phyloP scores from a whole-genome alignment of 208 protist genomes.

The Crithidia brevicula region DNA sequence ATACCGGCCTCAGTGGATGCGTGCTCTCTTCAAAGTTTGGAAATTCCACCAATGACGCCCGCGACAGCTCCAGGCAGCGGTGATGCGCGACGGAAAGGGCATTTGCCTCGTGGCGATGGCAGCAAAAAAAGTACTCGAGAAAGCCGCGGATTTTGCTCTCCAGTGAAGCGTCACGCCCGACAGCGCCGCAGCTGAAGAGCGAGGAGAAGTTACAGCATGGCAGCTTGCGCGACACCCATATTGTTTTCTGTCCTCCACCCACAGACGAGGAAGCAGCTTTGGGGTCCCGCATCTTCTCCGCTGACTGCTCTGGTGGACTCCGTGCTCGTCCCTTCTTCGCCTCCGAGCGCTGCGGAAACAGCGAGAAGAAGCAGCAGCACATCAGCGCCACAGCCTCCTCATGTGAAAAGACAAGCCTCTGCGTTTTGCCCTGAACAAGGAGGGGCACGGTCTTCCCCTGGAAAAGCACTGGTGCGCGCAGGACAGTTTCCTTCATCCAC shows the following conservation, averaged over 20 bases:
- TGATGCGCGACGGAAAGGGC: constrained; percentile 6
- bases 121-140: constrained; percentile 62
- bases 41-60: constrained; percentile 40
- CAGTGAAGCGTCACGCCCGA: constrained; percentile 29
- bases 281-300: not conserved
- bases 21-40: constrained; percentile 45
- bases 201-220: constrained; percentile 57
- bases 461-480: constrained; percentile 37
- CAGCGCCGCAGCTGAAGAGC: constrained; percentile 34
- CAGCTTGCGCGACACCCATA: constrained; percentile 37
- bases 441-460: constrained; percentile 20
- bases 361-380: constrained; percentile 72
- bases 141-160: constrained; percentile 62
- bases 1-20: constrained; percentile 29
- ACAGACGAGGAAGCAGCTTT: not conserved
- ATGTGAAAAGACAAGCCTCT: constrained; percentile 31
- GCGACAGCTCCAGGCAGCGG: constrained; percentile 43
- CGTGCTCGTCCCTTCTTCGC: constrained; percentile 1
- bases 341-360: constrained; percentile 57
- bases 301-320: not conserved
- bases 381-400: constrained; percentile 46
- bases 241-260: not conserved
- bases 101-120: constrained; percentile 17
- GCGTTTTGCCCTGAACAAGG: constrained; percentile 33
- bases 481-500: constrained; percentile 56